Evolutionary conservation across 805 yeast genomes (phyloP).

Genomic region (Teunomyces panamensis): DNA sequence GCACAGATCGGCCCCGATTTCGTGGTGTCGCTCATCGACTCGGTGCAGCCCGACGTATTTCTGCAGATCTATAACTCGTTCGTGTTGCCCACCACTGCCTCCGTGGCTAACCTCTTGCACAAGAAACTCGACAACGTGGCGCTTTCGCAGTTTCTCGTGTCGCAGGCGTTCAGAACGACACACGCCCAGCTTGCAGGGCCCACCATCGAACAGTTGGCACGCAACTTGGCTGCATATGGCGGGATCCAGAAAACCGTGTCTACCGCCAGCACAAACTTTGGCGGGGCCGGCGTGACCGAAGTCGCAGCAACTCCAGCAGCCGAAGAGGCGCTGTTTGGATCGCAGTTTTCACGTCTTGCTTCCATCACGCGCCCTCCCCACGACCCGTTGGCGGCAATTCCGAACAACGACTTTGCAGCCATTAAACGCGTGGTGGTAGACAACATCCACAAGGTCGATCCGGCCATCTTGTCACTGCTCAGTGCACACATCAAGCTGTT

Average conservation of each 20-base stretch:
- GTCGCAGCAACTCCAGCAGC: conserved; percentile 39
- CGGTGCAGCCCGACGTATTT: conserved; percentile 63
- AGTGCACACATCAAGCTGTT: background rate
- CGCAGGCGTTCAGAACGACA: conserved; percentile 18
- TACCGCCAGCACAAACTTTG: conserved; percentile 15
- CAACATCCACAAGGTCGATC: conserved; percentile 26
- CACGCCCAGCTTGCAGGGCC: conserved; percentile 23
- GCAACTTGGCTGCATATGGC: conserved; percentile 26
- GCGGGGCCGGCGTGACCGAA: conserved; percentile 16
- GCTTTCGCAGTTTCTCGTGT: conserved; percentile 39
- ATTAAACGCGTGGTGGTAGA: conserved; percentile 26
- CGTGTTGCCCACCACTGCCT: conserved; percentile 51
- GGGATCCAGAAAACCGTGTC: conserved; percentile 22
- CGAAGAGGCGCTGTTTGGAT: conserved; percentile 74
- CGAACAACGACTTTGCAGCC: conserved; percentile 28
- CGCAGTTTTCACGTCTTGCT: conserved; percentile 72
- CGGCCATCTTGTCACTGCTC: conserved; percentile 15
- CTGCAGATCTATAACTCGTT: conserved; percentile 48
- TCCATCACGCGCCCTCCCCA: conserved; percentile 57
- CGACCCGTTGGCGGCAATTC: conserved; percentile 67
- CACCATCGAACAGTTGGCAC: conserved; percentile 31
- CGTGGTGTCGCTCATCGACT: conserved; percentile 62
- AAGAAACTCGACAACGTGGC: conserved; percentile 56
- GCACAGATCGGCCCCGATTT: conserved; percentile 39
- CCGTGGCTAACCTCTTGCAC: conserved; percentile 50